Evolutionary conservation across 2,329 filamentous ascomycete genomes (phyloP).

Genomic region (Fusarium sp.): DNA sequence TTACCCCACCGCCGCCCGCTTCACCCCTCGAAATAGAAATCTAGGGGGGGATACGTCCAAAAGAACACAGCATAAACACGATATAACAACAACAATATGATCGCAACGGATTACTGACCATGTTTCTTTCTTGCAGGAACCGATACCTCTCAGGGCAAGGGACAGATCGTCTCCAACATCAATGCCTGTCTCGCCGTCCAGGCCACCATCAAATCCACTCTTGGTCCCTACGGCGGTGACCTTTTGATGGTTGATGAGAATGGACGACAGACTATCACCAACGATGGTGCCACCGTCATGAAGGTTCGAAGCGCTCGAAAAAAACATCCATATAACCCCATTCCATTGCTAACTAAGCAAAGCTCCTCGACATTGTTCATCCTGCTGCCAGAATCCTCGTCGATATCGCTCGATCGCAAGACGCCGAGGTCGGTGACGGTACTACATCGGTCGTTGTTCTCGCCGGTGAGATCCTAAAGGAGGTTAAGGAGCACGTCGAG

Average conservation of each 20-base stretch:
- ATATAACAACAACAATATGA: constrained; percentile 6
- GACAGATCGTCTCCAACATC: constrained; percentile 97
- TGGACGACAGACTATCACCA: constrained; percentile 96
- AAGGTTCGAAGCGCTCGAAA: constrained; percentile 70
- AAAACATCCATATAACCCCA: background rate
- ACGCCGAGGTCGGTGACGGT: constrained; percentile 97
- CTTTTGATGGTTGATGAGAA: constrained; percentile 95
- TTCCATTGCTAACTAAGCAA: constrained; percentile 18
- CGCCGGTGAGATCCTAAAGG: constrained; percentile 97
- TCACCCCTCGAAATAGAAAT: constrained; percentile 45
- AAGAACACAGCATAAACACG: constrained; percentile 22
- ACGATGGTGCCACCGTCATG: constrained; percentile 99
- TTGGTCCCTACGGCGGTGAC: constrained; percentile 97
- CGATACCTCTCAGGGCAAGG: constrained; percentile 96
- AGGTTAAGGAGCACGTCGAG: constrained; percentile 95
- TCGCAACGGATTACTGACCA: constrained; percentile 40
- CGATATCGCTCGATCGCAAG: constrained; percentile 98
- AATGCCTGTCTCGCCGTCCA: constrained; percentile 98
- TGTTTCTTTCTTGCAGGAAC: constrained; percentile 73
- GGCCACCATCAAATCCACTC: constrained; percentile 92
- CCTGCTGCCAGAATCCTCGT: constrained; percentile 96
- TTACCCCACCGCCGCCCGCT: constrained; percentile 56
- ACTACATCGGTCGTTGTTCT: constrained; percentile 97
- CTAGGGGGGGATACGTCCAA: constrained; percentile 27
- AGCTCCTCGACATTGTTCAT: constrained; percentile 98